Percentiles rank a stretch among this genome's conserved stretches.
phyloP scores from a whole-genome alignment of 495 filamentous ascomycete genomes.

The Tuber magnatum region DNA sequence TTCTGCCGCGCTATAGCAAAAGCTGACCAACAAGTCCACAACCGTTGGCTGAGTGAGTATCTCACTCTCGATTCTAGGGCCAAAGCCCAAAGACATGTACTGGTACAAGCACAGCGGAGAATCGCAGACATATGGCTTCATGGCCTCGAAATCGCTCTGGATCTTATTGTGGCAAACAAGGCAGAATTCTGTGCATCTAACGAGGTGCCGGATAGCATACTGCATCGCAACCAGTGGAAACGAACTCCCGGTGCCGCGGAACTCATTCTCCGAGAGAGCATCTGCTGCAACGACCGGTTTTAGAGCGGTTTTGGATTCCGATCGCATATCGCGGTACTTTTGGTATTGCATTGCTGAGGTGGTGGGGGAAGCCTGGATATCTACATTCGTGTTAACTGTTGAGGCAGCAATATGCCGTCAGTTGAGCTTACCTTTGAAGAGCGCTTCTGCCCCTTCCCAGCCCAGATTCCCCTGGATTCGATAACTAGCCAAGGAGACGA shows the following conservation, averaged over 20 bases:
- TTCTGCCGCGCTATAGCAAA: conserved; percentile 62
- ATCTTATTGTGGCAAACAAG: conserved; percentile 74
- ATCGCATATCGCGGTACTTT: not conserved
- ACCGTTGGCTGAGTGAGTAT: conserved; percentile 73
- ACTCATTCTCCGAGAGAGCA: conserved; percentile 45
- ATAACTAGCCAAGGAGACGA: conserved; percentile 57
- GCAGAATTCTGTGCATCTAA: conserved; percentile 81
- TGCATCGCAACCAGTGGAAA: conserved; percentile 73
- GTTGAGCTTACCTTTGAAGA: conserved; percentile 44
- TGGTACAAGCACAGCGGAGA: conserved; percentile 78
- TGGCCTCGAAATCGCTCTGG: conserved; percentile 65
- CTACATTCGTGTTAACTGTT: not conserved
- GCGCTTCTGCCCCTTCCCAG: conserved; percentile 64
- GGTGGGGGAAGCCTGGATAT: not conserved
- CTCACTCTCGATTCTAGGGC: conserved; percentile 77
- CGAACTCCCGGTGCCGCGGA: conserved; percentile 44
- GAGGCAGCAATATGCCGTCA: not conserved
- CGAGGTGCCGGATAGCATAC: conserved; percentile 69
- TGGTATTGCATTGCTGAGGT: not conserved
- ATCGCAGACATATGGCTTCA: conserved; percentile 87
- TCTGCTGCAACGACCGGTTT: conserved; percentile 47
- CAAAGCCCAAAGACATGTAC: conserved; percentile 82
- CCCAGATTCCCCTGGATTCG: conserved; percentile 49
- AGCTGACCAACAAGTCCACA: conserved; percentile 76
- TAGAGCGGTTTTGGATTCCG: conserved; percentile 30